Conservation (phyloP, 2,329 filamentous ascomycete genomes). For the Raffaelea deltoideospora region DNA sequence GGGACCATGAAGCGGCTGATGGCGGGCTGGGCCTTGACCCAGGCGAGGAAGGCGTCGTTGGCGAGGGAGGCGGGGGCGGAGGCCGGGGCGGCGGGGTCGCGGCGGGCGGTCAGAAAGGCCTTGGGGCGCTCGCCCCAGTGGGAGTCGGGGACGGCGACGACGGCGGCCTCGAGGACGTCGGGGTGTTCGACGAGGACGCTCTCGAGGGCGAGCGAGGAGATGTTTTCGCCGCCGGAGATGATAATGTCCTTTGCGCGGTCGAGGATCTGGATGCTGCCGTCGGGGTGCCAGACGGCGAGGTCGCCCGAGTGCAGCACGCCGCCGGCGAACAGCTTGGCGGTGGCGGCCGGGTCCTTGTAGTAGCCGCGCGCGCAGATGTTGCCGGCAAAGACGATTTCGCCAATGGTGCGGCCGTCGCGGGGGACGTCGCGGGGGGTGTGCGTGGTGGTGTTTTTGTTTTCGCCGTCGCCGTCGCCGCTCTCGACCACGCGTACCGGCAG, state of each 20-base stretch:
- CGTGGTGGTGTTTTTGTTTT: too few species aligned
- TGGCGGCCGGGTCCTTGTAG: slow-evolving; percentile 78
- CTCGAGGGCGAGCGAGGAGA: slow-evolving; percentile 85
- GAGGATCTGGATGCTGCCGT: slow-evolving; percentile 81
- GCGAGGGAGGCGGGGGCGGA: slow-evolving; percentile 20
- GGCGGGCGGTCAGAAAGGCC: slow-evolving; percentile 73
- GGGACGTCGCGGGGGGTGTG: slow-evolving; percentile 25
- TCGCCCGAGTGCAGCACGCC: slow-evolving; percentile 83
- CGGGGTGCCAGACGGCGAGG: slow-evolving; percentile 81
- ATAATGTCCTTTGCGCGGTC: slow-evolving; percentile 97
- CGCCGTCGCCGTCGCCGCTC: slow-evolving; percentile 40
- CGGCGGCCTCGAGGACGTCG: slow-evolving; percentile 77
- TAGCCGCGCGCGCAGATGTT: slow-evolving; percentile 91
- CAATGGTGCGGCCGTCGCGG: slow-evolving; percentile 32
- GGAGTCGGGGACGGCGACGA: slow-evolving; percentile 72
- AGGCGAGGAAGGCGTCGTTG: slow-evolving; percentile 61
- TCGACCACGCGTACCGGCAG: slow-evolving; percentile 73
- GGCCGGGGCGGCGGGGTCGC: slow-evolving; percentile 9
- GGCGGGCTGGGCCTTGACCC: slow-evolving; percentile 65
- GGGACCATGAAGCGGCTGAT: slow-evolving; percentile 89
- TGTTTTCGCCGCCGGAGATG: slow-evolving; percentile 96
- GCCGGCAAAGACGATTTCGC: slow-evolving; percentile 57
- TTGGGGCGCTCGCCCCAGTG: slow-evolving; percentile 97
- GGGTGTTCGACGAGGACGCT: slow-evolving; percentile 80
- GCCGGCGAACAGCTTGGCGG: slow-evolving; percentile 71